Evolutionary conservation across 345 rosid species (phyloP).

Genomic region (Punica granatum): DNA sequence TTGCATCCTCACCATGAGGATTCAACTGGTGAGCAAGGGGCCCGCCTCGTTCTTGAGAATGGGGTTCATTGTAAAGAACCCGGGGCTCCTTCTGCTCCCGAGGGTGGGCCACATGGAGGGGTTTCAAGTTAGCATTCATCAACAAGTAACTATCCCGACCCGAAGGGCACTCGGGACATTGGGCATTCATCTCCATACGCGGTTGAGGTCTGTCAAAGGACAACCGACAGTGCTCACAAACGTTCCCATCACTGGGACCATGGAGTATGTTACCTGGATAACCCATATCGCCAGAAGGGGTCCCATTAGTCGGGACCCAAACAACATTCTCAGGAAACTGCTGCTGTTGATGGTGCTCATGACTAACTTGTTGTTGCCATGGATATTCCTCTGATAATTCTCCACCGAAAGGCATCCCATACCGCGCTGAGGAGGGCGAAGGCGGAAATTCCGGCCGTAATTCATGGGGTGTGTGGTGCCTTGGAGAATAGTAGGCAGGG

Average conservation of each 20-base stretch:
- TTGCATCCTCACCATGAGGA: slow-evolving; percentile 54
- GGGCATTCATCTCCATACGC: slow-evolving; percentile 54
- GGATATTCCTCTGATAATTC: slow-evolving; percentile 63
- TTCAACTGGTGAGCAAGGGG: slow-evolving; percentile 52
- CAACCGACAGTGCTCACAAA: slow-evolving; percentile 58
- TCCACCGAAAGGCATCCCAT: slow-evolving; percentile 62
- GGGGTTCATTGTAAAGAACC: slow-evolving; percentile 40
- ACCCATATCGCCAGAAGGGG: slow-evolving; percentile 57
- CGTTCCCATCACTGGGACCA: slow-evolving; percentile 56
- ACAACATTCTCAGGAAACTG: slow-evolving; percentile 56
- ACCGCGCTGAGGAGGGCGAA: slow-evolving; percentile 75
- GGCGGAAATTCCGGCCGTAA: slow-evolving; percentile 66
- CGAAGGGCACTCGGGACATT: slow-evolving; percentile 49
- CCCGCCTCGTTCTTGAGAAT: slow-evolving; percentile 73
- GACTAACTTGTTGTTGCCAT: slow-evolving; percentile 53
- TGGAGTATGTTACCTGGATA: slow-evolving; percentile 69
- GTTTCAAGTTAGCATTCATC: slow-evolving; percentile 53
- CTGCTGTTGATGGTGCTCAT: slow-evolving; percentile 36
- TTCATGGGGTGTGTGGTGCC: slow-evolving; percentile 75
- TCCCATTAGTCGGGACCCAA: slow-evolving; percentile 62
- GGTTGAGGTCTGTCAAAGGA: slow-evolving; percentile 52
- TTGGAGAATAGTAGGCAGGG: slow-evolving; percentile 74
- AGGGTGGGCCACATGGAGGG: slow-evolving; percentile 41
- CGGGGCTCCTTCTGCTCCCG: slow-evolving; percentile 47
- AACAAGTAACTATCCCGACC: slow-evolving; percentile 43